phyloP scores from a whole-genome alignment of 1,284 basidiomycete genomes.

The Trametes sp. region DNA sequence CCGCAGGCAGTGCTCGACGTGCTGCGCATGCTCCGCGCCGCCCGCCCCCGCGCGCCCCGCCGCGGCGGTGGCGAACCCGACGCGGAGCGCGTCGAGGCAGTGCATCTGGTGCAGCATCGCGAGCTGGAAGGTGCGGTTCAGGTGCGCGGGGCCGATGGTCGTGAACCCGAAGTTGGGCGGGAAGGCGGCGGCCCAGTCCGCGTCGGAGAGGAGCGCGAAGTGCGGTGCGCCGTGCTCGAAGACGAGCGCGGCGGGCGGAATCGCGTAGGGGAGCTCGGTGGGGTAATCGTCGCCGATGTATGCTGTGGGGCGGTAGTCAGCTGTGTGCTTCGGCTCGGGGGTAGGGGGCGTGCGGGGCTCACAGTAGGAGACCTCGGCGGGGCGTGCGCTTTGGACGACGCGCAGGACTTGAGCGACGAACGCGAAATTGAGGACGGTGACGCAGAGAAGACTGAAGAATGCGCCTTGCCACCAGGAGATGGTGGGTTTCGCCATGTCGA shows the following conservation, averaged over 20 bases:
- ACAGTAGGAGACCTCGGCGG: conserved; percentile 3
- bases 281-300: conserved; percentile 33
- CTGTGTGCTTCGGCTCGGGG: background rate
- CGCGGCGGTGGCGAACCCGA: conserved; percentile 25
- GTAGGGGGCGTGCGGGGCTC: background rate
- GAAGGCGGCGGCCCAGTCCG: conserved; percentile 46
- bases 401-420: background rate
- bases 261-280: conserved; percentile 27
- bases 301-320: too few species aligned
- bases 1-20: conserved; percentile 49
- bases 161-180: conserved; percentile 45
- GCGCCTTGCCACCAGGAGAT: background rate
- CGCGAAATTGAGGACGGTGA: background rate
- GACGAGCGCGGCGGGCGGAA: conserved; percentile 18
- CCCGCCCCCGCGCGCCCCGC: too few species aligned
- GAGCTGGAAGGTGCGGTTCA: conserved; percentile 30
- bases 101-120: conserved; percentile 37
- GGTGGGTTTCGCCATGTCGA: background rate
- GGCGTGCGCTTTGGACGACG: background rate
- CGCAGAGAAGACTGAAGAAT: background rate
- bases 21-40: conserved; percentile 36
- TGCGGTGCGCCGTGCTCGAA: conserved; percentile 16
- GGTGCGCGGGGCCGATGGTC: conserved; percentile 40
- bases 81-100: conserved; percentile 37
- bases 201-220: conserved; percentile 39